Percentiles rank a stretch among this genome's conserved stretches.
Conservation (phyloP, 768 basidiomycete species). For the Leucocoprinus birnbaumii region DNA sequence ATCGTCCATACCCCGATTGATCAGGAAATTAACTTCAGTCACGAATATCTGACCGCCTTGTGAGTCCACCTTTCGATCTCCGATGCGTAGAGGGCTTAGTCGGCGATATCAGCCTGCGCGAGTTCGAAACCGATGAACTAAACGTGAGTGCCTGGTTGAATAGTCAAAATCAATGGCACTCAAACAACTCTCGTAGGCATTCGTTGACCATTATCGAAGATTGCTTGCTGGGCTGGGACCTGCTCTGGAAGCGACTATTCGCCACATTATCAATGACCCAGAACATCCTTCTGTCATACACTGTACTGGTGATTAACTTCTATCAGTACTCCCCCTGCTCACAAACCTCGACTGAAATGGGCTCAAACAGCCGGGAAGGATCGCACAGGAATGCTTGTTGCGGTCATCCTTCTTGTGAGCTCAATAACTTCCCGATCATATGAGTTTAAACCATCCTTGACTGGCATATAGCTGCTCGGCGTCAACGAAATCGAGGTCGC, state of each 20-base stretch:
- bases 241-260: slow-evolving; percentile 30
- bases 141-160: not conserved
- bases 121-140: not conserved
- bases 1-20: not conserved
- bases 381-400: slow-evolving; percentile 36
- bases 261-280: slow-evolving; percentile 34
- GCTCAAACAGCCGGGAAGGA: slow-evolving; percentile 37
- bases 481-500: slow-evolving; percentile 35
- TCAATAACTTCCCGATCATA: too few relatives aligned
- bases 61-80: not conserved
- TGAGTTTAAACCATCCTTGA: too few relatives aligned
- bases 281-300: slow-evolving; percentile 37
- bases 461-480: slow-evolving; percentile 37
- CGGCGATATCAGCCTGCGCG: not conserved
- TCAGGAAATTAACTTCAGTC: not conserved
- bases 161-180: not conserved
- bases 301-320: slow-evolving; percentile 34
- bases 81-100: not conserved
- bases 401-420: slow-evolving; percentile 30
- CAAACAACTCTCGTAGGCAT: too few relatives aligned
- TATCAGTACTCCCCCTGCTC: not conserved
- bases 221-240: slow-evolving; percentile 28
- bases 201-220: slow-evolving; percentile 10
- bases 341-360: not conserved
- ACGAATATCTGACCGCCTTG: not conserved